Conservation (phyloP, 2,329 filamentous ascomycete species). For the Epichloe glyceriae region DNA sequence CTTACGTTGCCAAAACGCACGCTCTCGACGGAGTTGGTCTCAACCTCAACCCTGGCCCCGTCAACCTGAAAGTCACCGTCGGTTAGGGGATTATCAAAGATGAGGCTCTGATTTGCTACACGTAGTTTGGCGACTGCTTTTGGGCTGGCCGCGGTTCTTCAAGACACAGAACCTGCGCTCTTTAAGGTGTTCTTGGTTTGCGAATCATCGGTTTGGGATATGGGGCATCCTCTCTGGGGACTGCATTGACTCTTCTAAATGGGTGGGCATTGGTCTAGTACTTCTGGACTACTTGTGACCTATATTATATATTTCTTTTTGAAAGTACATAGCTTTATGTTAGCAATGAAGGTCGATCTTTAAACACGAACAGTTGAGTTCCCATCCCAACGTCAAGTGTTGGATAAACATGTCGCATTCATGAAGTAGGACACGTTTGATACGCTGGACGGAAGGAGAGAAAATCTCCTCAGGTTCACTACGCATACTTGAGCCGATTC, state of each 20-base stretch:
- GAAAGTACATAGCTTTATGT: slow-evolving; percentile 5
- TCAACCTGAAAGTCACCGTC: slow-evolving; percentile 19
- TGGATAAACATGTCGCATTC: too few relatives aligned
- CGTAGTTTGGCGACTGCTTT: background rate
- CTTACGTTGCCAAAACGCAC: slow-evolving; percentile 26
- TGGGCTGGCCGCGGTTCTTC: background rate
- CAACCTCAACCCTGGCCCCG: slow-evolving; percentile 21
- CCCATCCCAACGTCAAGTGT: background rate
- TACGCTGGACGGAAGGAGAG: background rate
- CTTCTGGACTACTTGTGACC: slow-evolving; percentile 4
- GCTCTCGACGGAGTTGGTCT: slow-evolving; percentile 26
- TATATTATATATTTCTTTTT: slow-evolving; percentile 7
- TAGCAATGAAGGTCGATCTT: background rate
- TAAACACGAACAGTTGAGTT: background rate
- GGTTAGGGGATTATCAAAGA: slow-evolving; percentile 13
- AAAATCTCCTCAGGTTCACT: background rate
- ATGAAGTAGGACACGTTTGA: too few relatives aligned
- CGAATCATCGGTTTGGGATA: background rate
- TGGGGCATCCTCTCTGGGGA: background rate
- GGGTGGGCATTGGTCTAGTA: slow-evolving; percentile 1
- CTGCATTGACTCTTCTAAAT: slow-evolving; percentile 1
- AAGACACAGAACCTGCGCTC: background rate
- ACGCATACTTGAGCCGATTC: background rate
- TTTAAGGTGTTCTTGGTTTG: background rate
- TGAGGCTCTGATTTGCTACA: background rate